These are phyloP conservation scores for Edaphochlamys debaryana DNA, from an alignment of 139 green algal species.

Conservation along the genomic window DNA sequence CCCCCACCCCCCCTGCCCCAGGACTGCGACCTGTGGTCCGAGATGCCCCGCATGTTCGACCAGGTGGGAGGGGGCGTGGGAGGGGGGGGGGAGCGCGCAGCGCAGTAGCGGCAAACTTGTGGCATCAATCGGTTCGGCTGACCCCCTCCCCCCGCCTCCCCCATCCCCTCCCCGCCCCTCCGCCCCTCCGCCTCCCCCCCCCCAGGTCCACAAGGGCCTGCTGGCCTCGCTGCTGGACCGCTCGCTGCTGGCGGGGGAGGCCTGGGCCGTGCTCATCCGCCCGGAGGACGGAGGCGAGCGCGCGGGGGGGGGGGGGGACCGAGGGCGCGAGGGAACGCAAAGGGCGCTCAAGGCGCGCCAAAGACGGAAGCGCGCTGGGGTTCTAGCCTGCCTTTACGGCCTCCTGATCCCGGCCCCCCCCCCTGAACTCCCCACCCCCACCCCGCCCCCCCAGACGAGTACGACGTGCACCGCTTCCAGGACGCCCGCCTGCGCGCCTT, in stretches of 20 bases:
- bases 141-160: no score
- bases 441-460: no score
- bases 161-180: no score
- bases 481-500: constrained; percentile 39
- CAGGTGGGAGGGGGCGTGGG: neutral
- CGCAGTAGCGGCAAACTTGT: no score
- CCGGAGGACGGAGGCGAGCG: constrained; percentile 60
- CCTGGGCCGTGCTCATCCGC: constrained; percentile 49
- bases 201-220: constrained; percentile 45
- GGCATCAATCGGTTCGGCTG: no score
- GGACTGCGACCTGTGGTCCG: constrained; percentile 57
- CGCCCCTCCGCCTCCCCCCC: no score
- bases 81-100: neutral
- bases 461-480: neutral
- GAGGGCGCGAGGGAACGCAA: no score
- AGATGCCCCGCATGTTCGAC: constrained; percentile 51
- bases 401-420: no score
- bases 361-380: no score
- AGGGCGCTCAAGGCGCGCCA: no score
- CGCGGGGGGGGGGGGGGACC: neutral
- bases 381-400: no score
- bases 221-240: constrained; percentile 39
- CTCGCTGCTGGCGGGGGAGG: constrained; percentile 44
- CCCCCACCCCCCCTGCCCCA: neutral
- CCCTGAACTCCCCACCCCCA: no score